Evolutionary conservation across 805 yeast species (phyloP).

Genomic region (Tetrapisispora nanseiensis): DNA sequence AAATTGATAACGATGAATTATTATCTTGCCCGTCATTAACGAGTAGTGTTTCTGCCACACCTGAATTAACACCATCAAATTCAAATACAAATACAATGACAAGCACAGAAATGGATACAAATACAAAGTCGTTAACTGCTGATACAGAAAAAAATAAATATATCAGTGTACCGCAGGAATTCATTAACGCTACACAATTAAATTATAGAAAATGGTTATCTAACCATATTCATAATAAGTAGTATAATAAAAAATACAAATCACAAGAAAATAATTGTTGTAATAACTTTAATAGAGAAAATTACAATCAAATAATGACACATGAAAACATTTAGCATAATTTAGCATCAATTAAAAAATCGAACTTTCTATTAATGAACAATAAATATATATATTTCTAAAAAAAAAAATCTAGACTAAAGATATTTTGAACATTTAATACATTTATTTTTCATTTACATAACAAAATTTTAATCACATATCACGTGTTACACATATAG

Average conservation of each 20-base stretch:
- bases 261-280: background rate
- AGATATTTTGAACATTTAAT: no score
- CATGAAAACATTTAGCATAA: no score
- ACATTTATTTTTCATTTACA: no score
- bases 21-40: background rate
- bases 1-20: background rate
- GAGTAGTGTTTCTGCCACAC: background rate
- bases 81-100: background rate
- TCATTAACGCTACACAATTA: conserved; percentile 1
- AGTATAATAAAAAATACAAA: background rate
- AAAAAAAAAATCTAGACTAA: no score
- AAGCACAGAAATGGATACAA: background rate
- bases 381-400: no score
- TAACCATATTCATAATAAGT: background rate
- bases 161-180: background rate
- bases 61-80: background rate
- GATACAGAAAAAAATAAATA: background rate
- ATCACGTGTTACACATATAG: no score
- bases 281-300: no score
- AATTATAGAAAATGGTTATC: conserved; percentile 1
- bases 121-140: background rate
- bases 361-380: no score
- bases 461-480: no score
- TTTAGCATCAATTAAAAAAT: no score
- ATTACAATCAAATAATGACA: no score